Percentiles rank a stretch among this genome's conserved stretches.
phyloP scores from a whole-genome alignment of 2,329 filamentous ascomycete genomes.

The Diaporthe citri region DNA sequence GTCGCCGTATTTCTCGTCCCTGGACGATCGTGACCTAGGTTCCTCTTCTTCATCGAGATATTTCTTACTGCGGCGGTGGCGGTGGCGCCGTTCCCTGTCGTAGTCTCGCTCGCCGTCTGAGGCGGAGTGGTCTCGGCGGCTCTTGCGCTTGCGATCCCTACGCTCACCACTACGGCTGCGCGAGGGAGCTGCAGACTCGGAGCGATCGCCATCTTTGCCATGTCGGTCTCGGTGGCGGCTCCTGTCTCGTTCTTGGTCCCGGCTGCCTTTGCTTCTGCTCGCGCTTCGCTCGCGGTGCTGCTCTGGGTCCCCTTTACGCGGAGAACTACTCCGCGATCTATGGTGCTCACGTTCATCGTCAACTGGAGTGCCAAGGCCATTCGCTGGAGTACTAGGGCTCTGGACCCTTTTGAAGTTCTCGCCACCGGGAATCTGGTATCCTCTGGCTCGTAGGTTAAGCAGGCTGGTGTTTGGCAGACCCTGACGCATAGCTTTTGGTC shows the following conservation, averaged over 20 bases:
- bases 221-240: conserved; percentile 38
- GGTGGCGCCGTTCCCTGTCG: conserved; percentile 38
- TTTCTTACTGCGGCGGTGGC: conserved; percentile 39
- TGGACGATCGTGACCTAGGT: conserved; percentile 34
- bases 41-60: conserved; percentile 39
- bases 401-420: conserved; percentile 52
- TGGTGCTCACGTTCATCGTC: conserved; percentile 48
- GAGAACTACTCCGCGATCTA: conserved; percentile 64
- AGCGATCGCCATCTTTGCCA: conserved; percentile 31
- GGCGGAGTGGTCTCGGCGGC: conserved; percentile 37
- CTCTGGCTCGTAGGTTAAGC: conserved; percentile 70
- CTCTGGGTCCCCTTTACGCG: conserved; percentile 43
- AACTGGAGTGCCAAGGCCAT: conserved; percentile 39
- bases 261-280: conserved; percentile 42
- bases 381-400: conserved; percentile 42
- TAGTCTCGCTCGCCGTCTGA: conserved; percentile 38
- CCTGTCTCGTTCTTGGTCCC: conserved; percentile 37
- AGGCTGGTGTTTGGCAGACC: conserved; percentile 86
- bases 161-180: conserved; percentile 38
- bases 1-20: conserved; percentile 40
- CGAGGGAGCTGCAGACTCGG: conserved; percentile 31
- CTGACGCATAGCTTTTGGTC: conserved; percentile 94
- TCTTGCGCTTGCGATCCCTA: conserved; percentile 39
- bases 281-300: conserved; percentile 44
- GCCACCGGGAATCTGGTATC: conserved; percentile 52